Base-by-base conservation (phyloP, 441 rosid genomes). In the Pelargonium fulgidum region DNA sequence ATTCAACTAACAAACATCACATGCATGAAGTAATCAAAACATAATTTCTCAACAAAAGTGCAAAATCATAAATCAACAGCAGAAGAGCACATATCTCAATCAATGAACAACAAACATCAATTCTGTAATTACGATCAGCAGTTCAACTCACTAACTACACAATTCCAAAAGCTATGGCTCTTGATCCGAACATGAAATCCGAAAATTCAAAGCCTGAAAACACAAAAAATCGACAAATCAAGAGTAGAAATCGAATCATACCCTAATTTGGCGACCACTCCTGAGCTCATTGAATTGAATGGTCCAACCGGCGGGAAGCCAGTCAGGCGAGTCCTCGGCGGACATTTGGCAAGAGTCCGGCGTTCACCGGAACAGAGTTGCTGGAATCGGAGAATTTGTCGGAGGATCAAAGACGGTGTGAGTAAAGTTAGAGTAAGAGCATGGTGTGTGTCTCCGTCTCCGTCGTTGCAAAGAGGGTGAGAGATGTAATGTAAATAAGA, bases 301-400 rank as follows among this genome's bases (percentile, higher is more conserved):
- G 36, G 72, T 65, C 91, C 91, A 89, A 13, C 89, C 87, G 44
- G 72, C 62, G 39, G 92, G 94, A 58, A 89, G 87, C 75, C 69
- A 79, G 48, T 84, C 89, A 70, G 79, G 79, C 17, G 78, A 78
- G n/a, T 19, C 47, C 11, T 67, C 63, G 16, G 73, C 72, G 70
- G 66, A 68, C 69, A 84, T 74, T 73, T 47, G 10, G 72, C 20
- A 24, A 14, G 63, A 72, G 41, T 20, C 69, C 19, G 11, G 29
- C 44, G n/a, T 19, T 19, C 29, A 5, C 67, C 16, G 41, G 64
- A 7, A 7, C 10, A 14, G 19, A 5, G 17, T 52, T 14, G 59
- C 16, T 26, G 26, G 62, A 8, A 56, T 16, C 1, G 62, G 26
- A 6, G 24, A 17, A 19, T 7, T 3, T 17, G 24, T 56, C 62